A percentile compares a stretch with the other conserved stretches of the same genome.
phyloP scores from a whole-genome alignment of 23 red algal genomes.

The Gracilaria vermiculophylla region DNA sequence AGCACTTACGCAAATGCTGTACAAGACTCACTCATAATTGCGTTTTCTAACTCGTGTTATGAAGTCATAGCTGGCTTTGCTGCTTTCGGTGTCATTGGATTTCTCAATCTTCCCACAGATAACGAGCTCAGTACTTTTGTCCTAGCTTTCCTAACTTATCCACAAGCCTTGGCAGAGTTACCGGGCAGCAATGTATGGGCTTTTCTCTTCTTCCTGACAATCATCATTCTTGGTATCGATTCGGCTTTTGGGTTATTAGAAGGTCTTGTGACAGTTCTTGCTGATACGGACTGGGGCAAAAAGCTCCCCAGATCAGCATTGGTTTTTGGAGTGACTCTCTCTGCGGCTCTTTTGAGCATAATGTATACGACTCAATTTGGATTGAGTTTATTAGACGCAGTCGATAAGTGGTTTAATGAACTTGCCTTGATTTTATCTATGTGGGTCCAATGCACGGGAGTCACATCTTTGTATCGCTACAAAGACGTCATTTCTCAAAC shows the following conservation, averaged over 20 bases:
- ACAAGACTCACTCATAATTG: slow-evolving; percentile 7
- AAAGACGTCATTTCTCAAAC: slow-evolving; percentile 14
- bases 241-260: slow-evolving; percentile 5
- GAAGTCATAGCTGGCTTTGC: neutral
- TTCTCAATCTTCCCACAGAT: neutral
- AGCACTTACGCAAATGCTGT: neutral
- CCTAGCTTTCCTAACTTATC: neutral
- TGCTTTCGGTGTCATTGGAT: neutral
- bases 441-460: slow-evolving; percentile 3
- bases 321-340: neutral
- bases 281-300: neutral
- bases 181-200: slow-evolving; percentile 11
- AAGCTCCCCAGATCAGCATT: neutral
- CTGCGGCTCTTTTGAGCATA: neutral
- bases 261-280: neutral
- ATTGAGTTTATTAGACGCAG: neutral
- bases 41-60: slow-evolving; percentile 3
- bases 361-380: slow-evolving; percentile 20
- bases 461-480: neutral
- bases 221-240: neutral
- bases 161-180: slow-evolving; percentile 1
- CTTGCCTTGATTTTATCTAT: neutral
- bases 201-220: neutral
- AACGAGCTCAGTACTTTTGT: neutral
- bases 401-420: slow-evolving; percentile 2